Conservation (phyloP, 2,329 filamentous ascomycete genomes). For the Keithomyces neogunnii region DNA sequence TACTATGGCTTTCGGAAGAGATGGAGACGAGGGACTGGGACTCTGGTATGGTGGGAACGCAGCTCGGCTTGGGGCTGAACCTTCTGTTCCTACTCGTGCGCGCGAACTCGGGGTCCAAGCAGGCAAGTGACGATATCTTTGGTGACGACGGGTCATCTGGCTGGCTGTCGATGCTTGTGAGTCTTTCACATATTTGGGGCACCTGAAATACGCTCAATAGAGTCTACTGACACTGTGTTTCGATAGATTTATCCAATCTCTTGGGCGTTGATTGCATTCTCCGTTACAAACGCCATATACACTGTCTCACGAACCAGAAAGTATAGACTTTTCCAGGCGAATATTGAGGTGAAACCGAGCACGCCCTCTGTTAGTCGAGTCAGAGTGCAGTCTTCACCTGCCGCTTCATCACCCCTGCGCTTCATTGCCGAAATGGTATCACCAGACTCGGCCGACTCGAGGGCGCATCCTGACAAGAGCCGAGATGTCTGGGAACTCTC, state of each 20-base stretch:
- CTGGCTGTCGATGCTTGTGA: conserved; percentile 53
- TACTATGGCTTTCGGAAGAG: conserved; percentile 87
- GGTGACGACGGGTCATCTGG: conserved; percentile 56
- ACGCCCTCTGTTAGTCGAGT: conserved; percentile 87
- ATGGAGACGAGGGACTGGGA: conserved; percentile 89
- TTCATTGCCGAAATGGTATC: conserved; percentile 62
- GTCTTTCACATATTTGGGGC: conserved; percentile 15
- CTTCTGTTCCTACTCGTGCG: conserved; percentile 72
- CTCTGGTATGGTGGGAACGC: conserved; percentile 66
- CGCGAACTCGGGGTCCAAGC: conserved; percentile 57
- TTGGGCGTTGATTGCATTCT: conserved; percentile 58
- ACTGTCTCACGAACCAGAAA: conserved; percentile 73
- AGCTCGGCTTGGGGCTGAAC: conserved; percentile 70
- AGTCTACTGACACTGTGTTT: background rate
- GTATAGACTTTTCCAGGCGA: conserved; percentile 85
- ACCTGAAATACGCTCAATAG: background rate
- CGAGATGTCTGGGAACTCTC: conserved; percentile 92
- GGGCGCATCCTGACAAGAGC: conserved; percentile 72
- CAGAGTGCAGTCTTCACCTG: conserved; percentile 75
- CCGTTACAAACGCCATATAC: conserved; percentile 70
- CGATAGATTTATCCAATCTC: conserved; percentile 59
- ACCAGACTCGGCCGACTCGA: conserved; percentile 64
- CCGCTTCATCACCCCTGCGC: conserved; percentile 68
- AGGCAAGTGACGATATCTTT: conserved; percentile 73
- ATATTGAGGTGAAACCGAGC: conserved; percentile 64